A percentile compares a stretch with the other conserved stretches of the same genome.
Conservation (phyloP, 495 filamentous ascomycete genomes). For the Podospora pseudopauciseta region DNA sequence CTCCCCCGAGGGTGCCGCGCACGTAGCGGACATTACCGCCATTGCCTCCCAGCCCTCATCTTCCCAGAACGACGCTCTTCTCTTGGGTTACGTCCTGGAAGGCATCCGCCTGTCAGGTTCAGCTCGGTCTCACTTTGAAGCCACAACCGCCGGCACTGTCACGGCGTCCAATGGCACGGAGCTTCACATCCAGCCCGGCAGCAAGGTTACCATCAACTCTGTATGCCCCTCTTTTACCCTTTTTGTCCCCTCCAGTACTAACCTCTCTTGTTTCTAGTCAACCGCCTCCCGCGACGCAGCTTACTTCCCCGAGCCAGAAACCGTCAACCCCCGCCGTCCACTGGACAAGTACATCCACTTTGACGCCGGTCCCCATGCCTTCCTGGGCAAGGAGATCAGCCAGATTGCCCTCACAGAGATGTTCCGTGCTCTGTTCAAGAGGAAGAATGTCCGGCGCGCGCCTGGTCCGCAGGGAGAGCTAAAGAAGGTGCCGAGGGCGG, state of each 20-base stretch:
- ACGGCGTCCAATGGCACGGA: conserved; percentile 48
- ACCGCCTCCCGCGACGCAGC: conserved; percentile 56
- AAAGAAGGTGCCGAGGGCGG: conserved; percentile 56
- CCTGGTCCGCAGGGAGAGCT: conserved; percentile 65
- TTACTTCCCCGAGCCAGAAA: conserved; percentile 65
- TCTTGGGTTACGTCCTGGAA: conserved; percentile 53
- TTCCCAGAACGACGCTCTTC: conserved; percentile 34
- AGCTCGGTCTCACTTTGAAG: conserved; percentile 49
- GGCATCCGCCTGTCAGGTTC: conserved; percentile 48
- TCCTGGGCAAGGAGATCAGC: conserved; percentile 59
- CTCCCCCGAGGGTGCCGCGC: conserved; percentile 46
- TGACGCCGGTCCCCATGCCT: conserved; percentile 57
- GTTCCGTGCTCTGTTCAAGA: conserved; percentile 61
- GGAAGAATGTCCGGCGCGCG: conserved; percentile 63
- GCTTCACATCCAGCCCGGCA: conserved; percentile 39
- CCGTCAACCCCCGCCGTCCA: conserved; percentile 64
- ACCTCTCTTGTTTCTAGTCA: conserved; percentile 33
- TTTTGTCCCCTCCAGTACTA: conserved; percentile 35
- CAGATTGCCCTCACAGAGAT: conserved; percentile 63
- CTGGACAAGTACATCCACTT: conserved; percentile 67
- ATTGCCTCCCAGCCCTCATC: conserved; percentile 41
- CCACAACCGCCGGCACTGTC: conserved; percentile 44
- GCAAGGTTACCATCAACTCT: conserved; percentile 51
- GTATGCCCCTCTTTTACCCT: conserved; percentile 41
- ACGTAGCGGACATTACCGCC: conserved; percentile 57